Evolutionary conservation across 1,284 basidiomycete genomes (phyloP), one percentile per base, ranked within the genome.

Genomic region (Marasmius tenuissimus): DNA sequence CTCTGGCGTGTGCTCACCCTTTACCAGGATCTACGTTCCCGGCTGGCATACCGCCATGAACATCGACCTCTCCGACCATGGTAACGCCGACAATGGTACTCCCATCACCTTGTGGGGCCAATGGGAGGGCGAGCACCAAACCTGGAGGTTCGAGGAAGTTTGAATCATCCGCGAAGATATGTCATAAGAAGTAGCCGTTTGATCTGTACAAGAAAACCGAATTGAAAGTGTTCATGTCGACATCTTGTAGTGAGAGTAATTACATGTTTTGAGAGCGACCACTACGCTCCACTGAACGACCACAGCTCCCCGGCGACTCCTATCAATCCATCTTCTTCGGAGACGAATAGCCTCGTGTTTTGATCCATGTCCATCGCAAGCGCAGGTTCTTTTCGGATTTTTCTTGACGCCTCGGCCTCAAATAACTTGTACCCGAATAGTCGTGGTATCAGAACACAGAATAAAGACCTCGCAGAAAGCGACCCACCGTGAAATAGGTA

Each of bases 381-480:
- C 4, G 92, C 88, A 0, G 95, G 94, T 59, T 93, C 88, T 68
- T 87, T 89, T 73, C 88, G 92, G 57, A 97, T 88, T 65, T 86
- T 91, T 55, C 94, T 82, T 62, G 86, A 88, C 20, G 82, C 80
- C 71, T 98, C 97, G 1, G 92, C 92, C 57, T 96, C 93, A 67
- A 97, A 93, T 38, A 98, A 81, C 92, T 96, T 18, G 20, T 8
- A 47, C 27, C 27, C 70, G 58, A 45, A 55, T 54, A 27, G 61
- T 33, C 7, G 56, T 1, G 57, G 40, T 37, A 34, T 34, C 37
- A 37, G 18, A 34, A 47, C 4, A 52, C 7, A 48, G 35, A 54
- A 57, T 16, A 59, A 48, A 38, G 27, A 57, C 47, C 7, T 66
- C 54, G 61, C 37, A 45, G 49, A 53, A 58, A 27, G 47, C 14